Base-by-base conservation (phyloP, 75 land plant species). In the Pinus taeda region DNA sequence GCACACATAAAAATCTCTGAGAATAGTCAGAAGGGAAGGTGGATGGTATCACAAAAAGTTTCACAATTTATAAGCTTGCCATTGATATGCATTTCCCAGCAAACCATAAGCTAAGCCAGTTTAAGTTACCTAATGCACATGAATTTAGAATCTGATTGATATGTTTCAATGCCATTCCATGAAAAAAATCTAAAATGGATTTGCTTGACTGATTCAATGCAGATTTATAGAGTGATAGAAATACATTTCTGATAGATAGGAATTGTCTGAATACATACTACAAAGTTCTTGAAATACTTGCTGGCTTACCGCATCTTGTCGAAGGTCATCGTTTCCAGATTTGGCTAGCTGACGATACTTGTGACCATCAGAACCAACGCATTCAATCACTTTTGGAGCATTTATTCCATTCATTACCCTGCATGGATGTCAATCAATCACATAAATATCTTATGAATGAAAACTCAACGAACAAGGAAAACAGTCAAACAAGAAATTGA, bases 351-450 rank as follows among this genome's bases (percentile, higher is more conserved):
- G 99, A 22, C 92, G 90, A 76, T 97, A 97, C 80, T 73, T 86
- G 8, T 76, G 74, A 60, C 99, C 98, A 90, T 97, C 96, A 75
- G 98, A 95, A 45, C 96, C 98, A 22, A 83, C 14, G 83, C 99
- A 97, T 77, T 91, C 94, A 65, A 93, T 83, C n/a, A 95, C 96
- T 78, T 97, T 97, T 64, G 99, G 99, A 69, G 96, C 93, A 88
- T 97, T 97, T 76, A 97, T 90, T 26, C 99, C 99, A 85, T 91
- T 95, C 99, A 97, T 97, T 33, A 97, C 80, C 76, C 99, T 97
- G 89, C 56, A 79, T 24, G 36, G 73, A 49, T 55, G 37, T 21
- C 20, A 78, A 69, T 60, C 57, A 30, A 55, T 17, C 49, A 14
- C 22, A 7, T 55, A 39, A 24, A 4, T 74, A 4, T 71, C 55